phyloP scores from a whole-genome alignment of 176 grass and related monocot genomes.

The Ananas comosus region DNA sequence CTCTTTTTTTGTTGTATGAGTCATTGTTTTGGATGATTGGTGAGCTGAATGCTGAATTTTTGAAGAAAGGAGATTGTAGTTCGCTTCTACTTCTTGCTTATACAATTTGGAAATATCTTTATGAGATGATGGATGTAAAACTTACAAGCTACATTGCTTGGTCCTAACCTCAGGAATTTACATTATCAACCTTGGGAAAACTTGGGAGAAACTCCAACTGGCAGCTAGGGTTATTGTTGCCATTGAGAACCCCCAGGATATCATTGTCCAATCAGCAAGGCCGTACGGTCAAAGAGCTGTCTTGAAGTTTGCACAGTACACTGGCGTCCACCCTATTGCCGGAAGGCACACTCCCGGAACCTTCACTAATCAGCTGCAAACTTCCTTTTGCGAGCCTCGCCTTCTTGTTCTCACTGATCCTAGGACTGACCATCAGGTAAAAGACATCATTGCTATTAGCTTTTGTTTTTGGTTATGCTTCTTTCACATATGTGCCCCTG shows the following conservation, averaged over 20 bases:
- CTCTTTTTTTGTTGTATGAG: too few relatives aligned
- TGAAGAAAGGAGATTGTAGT: too few relatives aligned
- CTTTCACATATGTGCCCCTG: too few relatives aligned
- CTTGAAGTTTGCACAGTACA: constrained; percentile 86
- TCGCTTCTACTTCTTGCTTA: too few relatives aligned
- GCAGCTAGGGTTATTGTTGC: constrained; percentile 79
- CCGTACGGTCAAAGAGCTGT: constrained; percentile 90
- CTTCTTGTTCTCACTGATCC: constrained; percentile 92
- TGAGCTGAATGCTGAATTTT: too few relatives aligned
- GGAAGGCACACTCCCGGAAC: constrained; percentile 89
- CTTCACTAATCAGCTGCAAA: constrained; percentile 91
- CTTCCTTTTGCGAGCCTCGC: constrained; percentile 74
- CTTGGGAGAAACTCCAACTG: constrained; percentile 86
- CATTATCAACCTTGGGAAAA: constrained; percentile 84
- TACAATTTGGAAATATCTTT: too few relatives aligned
- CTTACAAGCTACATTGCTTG: too few relatives aligned
- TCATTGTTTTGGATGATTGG: too few relatives aligned
- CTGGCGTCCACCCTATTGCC: constrained; percentile 67
- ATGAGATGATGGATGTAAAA: too few relatives aligned
- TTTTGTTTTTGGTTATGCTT: background rate
- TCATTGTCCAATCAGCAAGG: constrained; percentile 85
- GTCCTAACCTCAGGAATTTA: constrained; percentile 42
- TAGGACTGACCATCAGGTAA: constrained; percentile 82
- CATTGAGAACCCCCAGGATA: constrained; percentile 88
- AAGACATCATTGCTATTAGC: background rate